phyloP scores from a whole-genome alignment of 345 rosid species.

The Punica granatum region DNA sequence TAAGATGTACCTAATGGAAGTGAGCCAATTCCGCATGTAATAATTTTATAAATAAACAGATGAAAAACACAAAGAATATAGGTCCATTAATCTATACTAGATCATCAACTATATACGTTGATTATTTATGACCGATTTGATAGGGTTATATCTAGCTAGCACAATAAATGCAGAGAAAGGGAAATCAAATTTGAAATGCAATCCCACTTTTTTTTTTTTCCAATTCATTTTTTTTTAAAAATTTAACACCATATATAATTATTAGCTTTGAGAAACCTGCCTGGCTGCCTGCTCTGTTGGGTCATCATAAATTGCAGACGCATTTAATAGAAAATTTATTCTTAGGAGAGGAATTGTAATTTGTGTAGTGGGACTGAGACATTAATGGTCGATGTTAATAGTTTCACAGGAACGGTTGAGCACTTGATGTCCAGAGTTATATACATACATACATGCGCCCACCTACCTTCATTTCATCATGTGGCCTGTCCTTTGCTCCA shows the following conservation, averaged over 20 bases:
- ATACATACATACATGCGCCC: background rate
- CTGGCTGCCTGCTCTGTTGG: background rate
- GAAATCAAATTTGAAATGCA: conserved; percentile 16
- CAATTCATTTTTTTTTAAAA: background rate
- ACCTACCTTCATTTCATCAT: background rate
- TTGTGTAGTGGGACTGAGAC: conserved; percentile 2
- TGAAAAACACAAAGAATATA: too few relatives aligned
- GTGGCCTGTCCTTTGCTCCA: background rate
- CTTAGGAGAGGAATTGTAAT: conserved; percentile 1
- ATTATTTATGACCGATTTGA: too few relatives aligned
- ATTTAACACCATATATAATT: background rate
- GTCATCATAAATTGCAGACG: conserved; percentile 7
- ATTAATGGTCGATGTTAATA: conserved; percentile 18
- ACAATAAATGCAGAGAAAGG: conserved; percentile 1
- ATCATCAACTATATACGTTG: too few relatives aligned
- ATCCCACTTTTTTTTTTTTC: background rate
- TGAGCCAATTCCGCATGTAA: too few relatives aligned
- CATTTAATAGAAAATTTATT: conserved; percentile 6
- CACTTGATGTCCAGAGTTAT: background rate
- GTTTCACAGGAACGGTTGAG: conserved; percentile 13
- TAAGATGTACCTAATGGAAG: too few relatives aligned
- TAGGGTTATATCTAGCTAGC: background rate
- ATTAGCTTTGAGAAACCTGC: background rate
- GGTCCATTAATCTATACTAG: background rate
- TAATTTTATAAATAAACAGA: too few relatives aligned